These are phyloP conservation scores for Nemania bipapillata DNA, from an alignment of 2,329 filamentous ascomycete species.

Conservation along the genomic window DNA sequence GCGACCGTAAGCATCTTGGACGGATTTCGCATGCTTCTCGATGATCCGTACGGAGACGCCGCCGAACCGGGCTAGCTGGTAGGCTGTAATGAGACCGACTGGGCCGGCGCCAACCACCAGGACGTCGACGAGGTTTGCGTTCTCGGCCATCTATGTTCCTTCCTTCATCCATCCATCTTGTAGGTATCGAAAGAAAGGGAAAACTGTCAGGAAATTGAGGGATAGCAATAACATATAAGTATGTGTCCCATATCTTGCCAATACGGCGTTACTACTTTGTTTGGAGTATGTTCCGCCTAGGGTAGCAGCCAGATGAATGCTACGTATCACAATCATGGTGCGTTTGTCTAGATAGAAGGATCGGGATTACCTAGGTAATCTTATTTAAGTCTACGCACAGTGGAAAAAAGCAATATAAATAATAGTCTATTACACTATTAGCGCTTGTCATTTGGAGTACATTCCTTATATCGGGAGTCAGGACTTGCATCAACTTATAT, in stretches of 20 bases:
- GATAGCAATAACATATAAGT: not conserved
- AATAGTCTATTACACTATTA: not conserved
- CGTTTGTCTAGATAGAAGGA: not conserved
- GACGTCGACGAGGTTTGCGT: conserved; percentile 46
- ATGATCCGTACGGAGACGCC: conserved; percentile 58
- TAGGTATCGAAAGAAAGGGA: not conserved
- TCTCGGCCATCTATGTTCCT: conserved; percentile 31
- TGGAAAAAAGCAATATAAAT: not conserved
- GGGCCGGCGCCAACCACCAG: conserved; percentile 59
- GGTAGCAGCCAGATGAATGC: not conserved
- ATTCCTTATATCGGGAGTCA: too few species aligned
- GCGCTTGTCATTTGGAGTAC: not conserved
- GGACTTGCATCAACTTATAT: too few species aligned
- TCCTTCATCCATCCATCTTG: not conserved
- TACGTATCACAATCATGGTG: not conserved
- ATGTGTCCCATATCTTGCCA: not conserved
- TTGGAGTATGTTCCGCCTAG: conserved; percentile 11
- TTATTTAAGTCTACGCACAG: not conserved
- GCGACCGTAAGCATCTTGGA: conserved; percentile 59
- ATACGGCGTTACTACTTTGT: conserved; percentile 6
- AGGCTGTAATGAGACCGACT: conserved; percentile 57
- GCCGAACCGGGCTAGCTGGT: conserved; percentile 57
- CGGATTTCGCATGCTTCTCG: conserved; percentile 60
- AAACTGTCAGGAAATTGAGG: not conserved
- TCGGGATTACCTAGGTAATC: not conserved